A percentile compares a stretch with the other conserved stretches of the same genome.
phyloP scores from a whole-genome alignment of 768 basidiomycete genomes.

The Crepidotus variabilis region DNA sequence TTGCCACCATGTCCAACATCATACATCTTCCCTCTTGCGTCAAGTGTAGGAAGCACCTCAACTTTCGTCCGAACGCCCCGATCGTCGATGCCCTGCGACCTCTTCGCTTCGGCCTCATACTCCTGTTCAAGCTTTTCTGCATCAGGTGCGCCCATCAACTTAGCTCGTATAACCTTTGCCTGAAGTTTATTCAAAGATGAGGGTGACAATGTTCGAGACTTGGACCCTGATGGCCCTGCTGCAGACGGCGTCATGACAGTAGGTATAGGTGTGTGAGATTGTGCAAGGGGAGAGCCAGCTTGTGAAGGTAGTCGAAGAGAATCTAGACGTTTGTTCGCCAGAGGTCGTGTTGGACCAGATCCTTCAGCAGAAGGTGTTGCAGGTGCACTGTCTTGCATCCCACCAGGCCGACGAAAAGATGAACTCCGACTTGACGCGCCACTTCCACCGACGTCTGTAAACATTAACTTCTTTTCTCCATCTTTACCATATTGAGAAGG shows the following conservation, averaged over 20 bases:
- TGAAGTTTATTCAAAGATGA: slow-evolving; percentile 89
- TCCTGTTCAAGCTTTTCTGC: slow-evolving; percentile 77
- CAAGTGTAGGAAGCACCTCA: slow-evolving; percentile 86
- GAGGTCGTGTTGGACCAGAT: slow-evolving; percentile 20
- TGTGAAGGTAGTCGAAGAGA: slow-evolving; percentile 60
- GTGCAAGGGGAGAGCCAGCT: slow-evolving; percentile 52
- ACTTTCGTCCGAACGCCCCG: slow-evolving; percentile 55
- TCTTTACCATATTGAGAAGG: slow-evolving; percentile 30
- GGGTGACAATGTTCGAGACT: slow-evolving; percentile 54
- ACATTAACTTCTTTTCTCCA: slow-evolving; percentile 58
- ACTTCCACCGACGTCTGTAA: slow-evolving; percentile 61
- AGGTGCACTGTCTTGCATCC: slow-evolving; percentile 46
- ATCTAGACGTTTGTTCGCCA: slow-evolving; percentile 51
- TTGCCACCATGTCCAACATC: slow-evolving; percentile 78
- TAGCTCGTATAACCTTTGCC: slow-evolving; percentile 89
- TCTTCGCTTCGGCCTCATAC: slow-evolving; percentile 71
- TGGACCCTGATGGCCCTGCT: slow-evolving; percentile 23
- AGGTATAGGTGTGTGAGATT: slow-evolving; percentile 81
- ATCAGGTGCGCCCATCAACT: slow-evolving; percentile 76
- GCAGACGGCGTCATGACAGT: slow-evolving; percentile 80
- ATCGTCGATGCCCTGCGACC: slow-evolving; percentile 39
- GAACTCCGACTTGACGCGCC: slow-evolving; percentile 75
- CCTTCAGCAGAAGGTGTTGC: slow-evolving; percentile 52
- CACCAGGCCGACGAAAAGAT: slow-evolving; percentile 84
- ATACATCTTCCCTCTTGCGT: slow-evolving; percentile 80